These are phyloP conservation scores for Saccharomyces hybrid DNA, from an alignment of 1,139 yeast species.

Conservation along the genomic window DNA sequence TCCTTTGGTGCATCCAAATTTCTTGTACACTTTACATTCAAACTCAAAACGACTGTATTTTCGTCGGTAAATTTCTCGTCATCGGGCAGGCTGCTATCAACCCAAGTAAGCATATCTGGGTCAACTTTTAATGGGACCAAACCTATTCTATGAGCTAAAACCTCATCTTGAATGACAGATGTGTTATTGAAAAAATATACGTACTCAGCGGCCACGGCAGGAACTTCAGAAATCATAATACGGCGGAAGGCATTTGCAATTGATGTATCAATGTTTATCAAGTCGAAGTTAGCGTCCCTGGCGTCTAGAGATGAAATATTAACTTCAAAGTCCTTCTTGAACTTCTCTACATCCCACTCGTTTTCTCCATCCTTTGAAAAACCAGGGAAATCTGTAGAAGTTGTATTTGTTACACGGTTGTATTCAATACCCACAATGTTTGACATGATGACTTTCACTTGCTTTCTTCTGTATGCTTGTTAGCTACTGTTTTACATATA, in stretches of 20 bases:
- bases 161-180: constrained; percentile 94
- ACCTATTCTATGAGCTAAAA: constrained; percentile 90
- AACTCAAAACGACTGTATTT: constrained; percentile 76
- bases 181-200: constrained; percentile 89
- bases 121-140: constrained; percentile 82
- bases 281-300: constrained; percentile 76
- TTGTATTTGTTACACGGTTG: constrained; percentile 81
- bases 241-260: constrained; percentile 95
- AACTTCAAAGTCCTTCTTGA: constrained; percentile 63
- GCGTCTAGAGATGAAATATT: constrained; percentile 58
- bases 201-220: constrained; percentile 89
- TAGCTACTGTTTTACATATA: background rate
- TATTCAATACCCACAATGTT: constrained; percentile 83
- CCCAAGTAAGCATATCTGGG: constrained; percentile 82
- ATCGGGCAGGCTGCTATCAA: constrained; percentile 56
- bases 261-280: constrained; percentile 81
- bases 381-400: constrained; percentile 88
- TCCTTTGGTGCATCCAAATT: constrained; percentile 78
- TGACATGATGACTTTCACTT: constrained; percentile 17
- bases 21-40: constrained; percentile 75
- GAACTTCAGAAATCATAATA: constrained; percentile 93
- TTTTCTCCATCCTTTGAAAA: constrained; percentile 56
- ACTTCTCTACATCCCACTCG: constrained; percentile 80
- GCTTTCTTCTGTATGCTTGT: background rate
- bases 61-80: constrained; percentile 71